A percentile compares a stretch with the other conserved stretches of the same genome.
Conservation (phyloP, 2,329 filamentous ascomycete genomes). For the Hirsutella minnesotensis region DNA sequence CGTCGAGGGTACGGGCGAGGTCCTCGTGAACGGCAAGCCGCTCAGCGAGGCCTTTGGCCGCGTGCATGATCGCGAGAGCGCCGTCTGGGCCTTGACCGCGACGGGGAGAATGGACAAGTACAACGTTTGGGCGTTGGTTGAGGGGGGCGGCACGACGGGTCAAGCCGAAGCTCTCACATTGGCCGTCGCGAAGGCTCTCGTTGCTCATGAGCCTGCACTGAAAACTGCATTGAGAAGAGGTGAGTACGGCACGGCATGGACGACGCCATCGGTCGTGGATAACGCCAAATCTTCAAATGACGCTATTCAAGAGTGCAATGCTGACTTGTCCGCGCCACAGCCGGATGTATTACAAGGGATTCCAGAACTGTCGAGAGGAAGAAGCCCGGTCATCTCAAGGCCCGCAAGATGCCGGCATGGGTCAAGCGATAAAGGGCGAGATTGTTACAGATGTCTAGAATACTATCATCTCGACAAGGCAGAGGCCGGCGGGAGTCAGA, state of each 20-base stretch:
- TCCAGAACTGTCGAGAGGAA: constrained; percentile 90
- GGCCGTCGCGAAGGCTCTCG: constrained; percentile 74
- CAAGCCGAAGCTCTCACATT: constrained; percentile 92
- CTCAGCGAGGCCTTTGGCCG: constrained; percentile 73
- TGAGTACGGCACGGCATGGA: constrained; percentile 34
- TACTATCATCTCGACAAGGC: not conserved
- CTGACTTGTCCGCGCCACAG: constrained; percentile 34
- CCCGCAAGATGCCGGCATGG: constrained; percentile 96
- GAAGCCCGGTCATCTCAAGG: constrained; percentile 93
- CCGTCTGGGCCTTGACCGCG: constrained; percentile 77
- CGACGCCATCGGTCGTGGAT: not conserved
- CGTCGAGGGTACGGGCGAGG: constrained; percentile 85
- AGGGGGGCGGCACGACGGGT: constrained; percentile 83
- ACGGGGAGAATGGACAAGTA: constrained; percentile 87
- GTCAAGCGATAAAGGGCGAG: constrained; percentile 59
- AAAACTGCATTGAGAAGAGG: constrained; percentile 82
- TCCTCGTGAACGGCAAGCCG: constrained; percentile 82
- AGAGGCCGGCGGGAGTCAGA: not conserved
- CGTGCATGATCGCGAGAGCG: constrained; percentile 88
- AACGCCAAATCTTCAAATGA: not conserved
- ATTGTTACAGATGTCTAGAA: not conserved
- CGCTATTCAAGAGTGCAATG: not conserved
- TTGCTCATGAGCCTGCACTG: constrained; percentile 84
- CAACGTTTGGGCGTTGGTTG: constrained; percentile 80
- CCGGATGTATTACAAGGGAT: constrained; percentile 86